Percentiles rank a stretch among this genome's conserved stretches.
These are phyloP conservation scores for Serendipita sp. DNA, from an alignment of 768 basidiomycete species.

Conservation along the genomic window DNA sequence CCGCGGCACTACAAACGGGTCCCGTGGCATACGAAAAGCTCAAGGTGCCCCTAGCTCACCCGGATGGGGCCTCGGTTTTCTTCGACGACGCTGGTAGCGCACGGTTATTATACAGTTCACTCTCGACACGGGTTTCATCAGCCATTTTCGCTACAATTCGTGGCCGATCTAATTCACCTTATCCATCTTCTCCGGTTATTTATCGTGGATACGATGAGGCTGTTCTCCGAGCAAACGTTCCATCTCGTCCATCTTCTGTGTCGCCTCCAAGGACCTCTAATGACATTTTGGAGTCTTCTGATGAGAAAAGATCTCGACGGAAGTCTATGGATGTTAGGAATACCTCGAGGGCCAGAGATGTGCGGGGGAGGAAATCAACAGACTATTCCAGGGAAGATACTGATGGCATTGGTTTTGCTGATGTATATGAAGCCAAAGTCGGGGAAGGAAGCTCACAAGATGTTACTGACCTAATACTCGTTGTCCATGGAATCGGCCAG, in stretches of 20 bases:
- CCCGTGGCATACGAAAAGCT: conserved; percentile 24
- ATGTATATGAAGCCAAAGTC: conserved; percentile 18
- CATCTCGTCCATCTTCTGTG: conserved; percentile 9
- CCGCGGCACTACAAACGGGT: conserved; percentile 21
- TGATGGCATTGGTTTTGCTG: conserved; percentile 10
- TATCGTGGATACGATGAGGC: conserved; percentile 25
- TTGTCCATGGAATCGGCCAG: conserved; percentile 29
- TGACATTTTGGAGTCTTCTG: conserved; percentile 8
- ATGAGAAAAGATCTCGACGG: conserved; percentile 11
- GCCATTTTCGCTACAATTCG: conserved; percentile 7
- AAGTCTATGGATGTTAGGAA: background rate
- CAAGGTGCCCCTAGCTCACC: conserved; percentile 16
- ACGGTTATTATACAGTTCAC: conserved; percentile 17
- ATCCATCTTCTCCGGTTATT: conserved; percentile 20
- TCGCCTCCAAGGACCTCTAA: conserved; percentile 6
- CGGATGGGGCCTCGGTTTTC: conserved; percentile 17
- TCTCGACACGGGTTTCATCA: conserved; percentile 8
- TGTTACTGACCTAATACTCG: conserved; percentile 28
- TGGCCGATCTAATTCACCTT: conserved; percentile 13
- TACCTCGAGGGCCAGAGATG: background rate
- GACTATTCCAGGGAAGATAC: conserved; percentile 1
- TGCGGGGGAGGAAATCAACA: background rate
- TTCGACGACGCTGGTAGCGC: conserved; percentile 25
- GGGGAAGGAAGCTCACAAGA: conserved; percentile 12
- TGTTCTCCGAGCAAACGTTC: conserved; percentile 8